Evolutionary conservation across 441 rosid species (phyloP).

Genomic region (Populus hybrid): DNA sequence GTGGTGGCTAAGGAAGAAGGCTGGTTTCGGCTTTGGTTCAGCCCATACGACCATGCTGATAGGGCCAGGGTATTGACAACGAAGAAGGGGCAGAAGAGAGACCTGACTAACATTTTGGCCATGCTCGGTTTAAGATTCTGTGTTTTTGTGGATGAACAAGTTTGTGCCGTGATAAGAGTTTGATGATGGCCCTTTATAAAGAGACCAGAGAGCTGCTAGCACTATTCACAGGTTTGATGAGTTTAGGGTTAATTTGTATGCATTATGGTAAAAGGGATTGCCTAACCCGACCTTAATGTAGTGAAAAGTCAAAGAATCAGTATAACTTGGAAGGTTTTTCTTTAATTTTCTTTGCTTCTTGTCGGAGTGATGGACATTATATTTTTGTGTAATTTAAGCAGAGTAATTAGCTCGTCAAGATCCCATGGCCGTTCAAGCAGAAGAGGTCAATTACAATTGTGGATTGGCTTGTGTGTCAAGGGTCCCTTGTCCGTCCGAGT

Average conservation of each 20-base stretch:
- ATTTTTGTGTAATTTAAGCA: no score
- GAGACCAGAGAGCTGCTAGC: background rate
- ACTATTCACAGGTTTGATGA: background rate
- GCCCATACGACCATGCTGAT: constrained; percentile 11
- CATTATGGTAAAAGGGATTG: background rate
- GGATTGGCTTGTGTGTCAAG: no score
- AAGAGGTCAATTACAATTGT: no score
- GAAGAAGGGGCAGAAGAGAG: background rate
- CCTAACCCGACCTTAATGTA: no score
- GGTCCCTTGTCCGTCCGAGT: no score
- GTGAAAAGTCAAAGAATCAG: no score
- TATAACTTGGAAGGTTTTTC: no score
- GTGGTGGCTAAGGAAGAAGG: constrained; percentile 10
- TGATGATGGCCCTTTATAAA: background rate
- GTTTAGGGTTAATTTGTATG: background rate
- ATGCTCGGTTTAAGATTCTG: background rate
- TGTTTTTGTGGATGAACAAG: background rate
- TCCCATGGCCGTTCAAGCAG: no score
- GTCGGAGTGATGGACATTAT: no score
- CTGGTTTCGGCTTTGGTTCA: constrained; percentile 5
- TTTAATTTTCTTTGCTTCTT: no score
- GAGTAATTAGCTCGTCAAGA: no score
- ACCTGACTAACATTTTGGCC: background rate
- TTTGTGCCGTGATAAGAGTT: background rate
- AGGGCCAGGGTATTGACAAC: constrained; percentile 1